Conservation (phyloP, 176 grass and related monocot species). For the Rhynchospora tenuis region DNA sequence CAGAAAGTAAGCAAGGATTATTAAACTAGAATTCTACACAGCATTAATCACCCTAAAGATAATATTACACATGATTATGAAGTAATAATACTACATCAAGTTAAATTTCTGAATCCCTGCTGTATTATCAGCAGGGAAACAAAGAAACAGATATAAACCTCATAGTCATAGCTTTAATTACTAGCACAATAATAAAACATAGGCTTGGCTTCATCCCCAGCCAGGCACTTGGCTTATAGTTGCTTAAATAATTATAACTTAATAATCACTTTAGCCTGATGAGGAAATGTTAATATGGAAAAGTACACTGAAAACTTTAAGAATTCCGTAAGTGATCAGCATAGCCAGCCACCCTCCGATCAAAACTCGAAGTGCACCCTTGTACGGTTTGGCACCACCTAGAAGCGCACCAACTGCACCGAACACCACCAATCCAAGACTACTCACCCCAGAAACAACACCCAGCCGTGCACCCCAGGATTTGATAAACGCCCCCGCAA, state of each 20-base stretch:
- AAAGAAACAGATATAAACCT: background rate
- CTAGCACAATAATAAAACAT: background rate
- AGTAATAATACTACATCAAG: background rate
- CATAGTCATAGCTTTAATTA: background rate
- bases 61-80: background rate
- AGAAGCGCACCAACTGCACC: conserved; percentile 51
- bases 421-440: conserved; percentile 49
- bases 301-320: conserved; percentile 40
- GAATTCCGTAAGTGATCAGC: conserved; percentile 65
- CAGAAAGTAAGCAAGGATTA: background rate
- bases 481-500: conserved; percentile 51
- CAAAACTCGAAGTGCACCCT: conserved; percentile 53
- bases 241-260: background rate
- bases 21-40: background rate
- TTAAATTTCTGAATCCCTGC: background rate
- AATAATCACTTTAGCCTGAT: background rate
- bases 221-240: background rate
- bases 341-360: conserved; percentile 80
- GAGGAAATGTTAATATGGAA: conserved; percentile 49
- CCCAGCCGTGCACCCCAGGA: conserved; percentile 27
- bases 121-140: background rate
- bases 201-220: background rate
- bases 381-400: conserved; percentile 44
- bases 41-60: background rate
- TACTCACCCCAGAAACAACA: conserved; percentile 49